Base-by-base conservation (phyloP, 1,139 yeast species). In the Diutina rugosa region DNA sequence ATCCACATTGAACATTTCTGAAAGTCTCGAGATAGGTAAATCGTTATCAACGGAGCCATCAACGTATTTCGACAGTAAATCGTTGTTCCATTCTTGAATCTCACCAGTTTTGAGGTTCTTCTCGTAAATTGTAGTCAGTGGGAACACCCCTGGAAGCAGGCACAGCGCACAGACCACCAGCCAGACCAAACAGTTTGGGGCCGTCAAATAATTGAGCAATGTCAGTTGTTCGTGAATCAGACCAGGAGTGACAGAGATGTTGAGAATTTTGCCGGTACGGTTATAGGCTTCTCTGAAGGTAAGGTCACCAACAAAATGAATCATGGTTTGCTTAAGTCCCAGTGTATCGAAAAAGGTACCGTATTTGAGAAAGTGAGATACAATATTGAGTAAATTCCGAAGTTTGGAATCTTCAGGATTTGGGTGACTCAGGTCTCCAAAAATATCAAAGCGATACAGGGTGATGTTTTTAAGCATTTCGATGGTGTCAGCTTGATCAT, bases 121-220 rank as follows among this genome's bases (percentile, higher is more conserved):
- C 62, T 93, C 97, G 64, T 85, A 85, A 51, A 93, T 82, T 0
- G 93, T 84, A 35, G 90, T 84, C 0, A 96, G 85, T 0, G 96
- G 88, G 67, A 93, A 95, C 2, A 93, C 78, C 1, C 96, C 88
- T 0, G 99, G 99, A 29, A 93, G 78, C 0, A 98, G 85, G 69
- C 99, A 93, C 48, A 97, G 88, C 1, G 98, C 97, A 71, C 97
- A 90, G 1, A 93, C 97, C 0, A 98, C 99, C 0, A 97, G 89
- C 82, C 85, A 80, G 49, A 81, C 73, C 56, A 76, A 67, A 64
- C 80, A 76, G 61, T 76, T 73, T 0, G 81, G 81, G 1, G 80
- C 81, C 1, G 81, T 77, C 57, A 76, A 65, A 63, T 76, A 75
- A 62, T 76, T 77, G 51, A 76, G 64, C n/a, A 77, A 63, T 18